A percentile compares a stretch with the other conserved stretches of the same genome.
These are phyloP conservation scores for Biscogniauxia mediterranea DNA, from an alignment of 2,329 filamentous ascomycete species.

Conservation along the genomic window DNA sequence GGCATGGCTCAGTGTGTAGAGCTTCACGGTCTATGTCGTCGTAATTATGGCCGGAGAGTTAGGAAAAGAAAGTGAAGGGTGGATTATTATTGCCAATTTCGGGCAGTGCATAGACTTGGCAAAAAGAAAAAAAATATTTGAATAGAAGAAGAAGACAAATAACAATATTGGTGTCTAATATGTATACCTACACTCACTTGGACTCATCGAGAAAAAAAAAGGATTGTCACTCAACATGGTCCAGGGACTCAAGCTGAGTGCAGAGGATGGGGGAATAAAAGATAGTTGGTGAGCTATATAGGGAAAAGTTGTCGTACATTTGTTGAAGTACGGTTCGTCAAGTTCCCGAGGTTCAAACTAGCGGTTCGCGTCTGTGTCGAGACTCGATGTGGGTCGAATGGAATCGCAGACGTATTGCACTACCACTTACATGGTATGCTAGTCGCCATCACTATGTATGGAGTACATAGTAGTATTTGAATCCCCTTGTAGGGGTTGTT, in stretches of 20 bases:
- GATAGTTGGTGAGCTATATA: neutral
- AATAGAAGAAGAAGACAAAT: no score
- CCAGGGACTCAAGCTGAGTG: neutral
- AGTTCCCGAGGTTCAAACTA: neutral
- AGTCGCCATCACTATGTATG: neutral
- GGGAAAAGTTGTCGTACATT: no score
- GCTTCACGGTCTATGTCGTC: neutral
- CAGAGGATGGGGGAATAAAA: neutral
- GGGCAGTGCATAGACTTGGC: neutral
- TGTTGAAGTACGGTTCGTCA: neutral
- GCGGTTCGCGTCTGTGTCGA: neutral
- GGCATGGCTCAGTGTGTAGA: neutral
- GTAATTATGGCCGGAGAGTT: neutral
- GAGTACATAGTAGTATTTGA: no score
- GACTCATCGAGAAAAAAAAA: neutral
- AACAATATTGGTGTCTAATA: neutral
- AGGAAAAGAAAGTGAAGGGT: neutral
- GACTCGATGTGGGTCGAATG: neutral
- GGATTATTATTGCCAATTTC: neutral
- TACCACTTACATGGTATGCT: neutral
- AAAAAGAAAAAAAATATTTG: no score
- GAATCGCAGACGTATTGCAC: neutral
- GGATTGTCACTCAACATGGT: neutral
- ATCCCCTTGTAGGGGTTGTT: no score
- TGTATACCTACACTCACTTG: neutral